Conservation (phyloP, 352 stramenopile genomes). For the Phytopythium helicoides region DNA sequence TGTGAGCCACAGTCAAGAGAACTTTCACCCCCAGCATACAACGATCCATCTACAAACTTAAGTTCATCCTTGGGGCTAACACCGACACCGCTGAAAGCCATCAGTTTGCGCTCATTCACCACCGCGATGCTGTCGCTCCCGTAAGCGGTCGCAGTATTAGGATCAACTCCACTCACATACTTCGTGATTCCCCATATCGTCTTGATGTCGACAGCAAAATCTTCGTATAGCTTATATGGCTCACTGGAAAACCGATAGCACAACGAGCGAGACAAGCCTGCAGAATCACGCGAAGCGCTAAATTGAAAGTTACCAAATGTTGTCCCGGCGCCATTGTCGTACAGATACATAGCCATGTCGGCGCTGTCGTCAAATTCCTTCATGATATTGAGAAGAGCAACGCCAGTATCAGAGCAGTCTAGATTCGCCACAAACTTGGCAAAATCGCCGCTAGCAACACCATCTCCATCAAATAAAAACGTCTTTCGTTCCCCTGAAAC, state of each 20-base stretch:
- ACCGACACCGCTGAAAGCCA: conserved; percentile 52
- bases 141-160: conserved; percentile 4
- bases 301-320: conserved; percentile 54
- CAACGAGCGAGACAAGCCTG: conserved; percentile 37
- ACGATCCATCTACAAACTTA: conserved; percentile 43
- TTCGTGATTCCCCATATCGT: conserved; percentile 38
- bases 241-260: conserved; percentile 66
- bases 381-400: conserved; percentile 48
- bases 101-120: conserved; percentile 57
- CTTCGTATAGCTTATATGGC: conserved; percentile 49
- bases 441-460: conserved; percentile 49
- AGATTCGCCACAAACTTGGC: conserved; percentile 53
- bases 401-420: conserved; percentile 36
- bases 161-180: conserved; percentile 4
- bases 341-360: conserved; percentile 74
- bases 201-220: conserved; percentile 58
- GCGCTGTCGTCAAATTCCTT: conserved; percentile 62
- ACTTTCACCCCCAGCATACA: conserved; percentile 10
- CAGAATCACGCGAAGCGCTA: conserved; percentile 18
- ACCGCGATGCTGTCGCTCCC: conserved; percentile 42
- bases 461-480: conserved; percentile 65
- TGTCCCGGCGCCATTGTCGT: conserved; percentile 38
- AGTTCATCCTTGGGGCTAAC: conserved; percentile 41
- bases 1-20: conserved; percentile 30
- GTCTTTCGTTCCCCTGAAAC: conserved; percentile 49